These are phyloP conservation scores for Hygrophoropsis aurantiaca DNA, from an alignment of 768 basidiomycete species.

Conservation along the genomic window DNA sequence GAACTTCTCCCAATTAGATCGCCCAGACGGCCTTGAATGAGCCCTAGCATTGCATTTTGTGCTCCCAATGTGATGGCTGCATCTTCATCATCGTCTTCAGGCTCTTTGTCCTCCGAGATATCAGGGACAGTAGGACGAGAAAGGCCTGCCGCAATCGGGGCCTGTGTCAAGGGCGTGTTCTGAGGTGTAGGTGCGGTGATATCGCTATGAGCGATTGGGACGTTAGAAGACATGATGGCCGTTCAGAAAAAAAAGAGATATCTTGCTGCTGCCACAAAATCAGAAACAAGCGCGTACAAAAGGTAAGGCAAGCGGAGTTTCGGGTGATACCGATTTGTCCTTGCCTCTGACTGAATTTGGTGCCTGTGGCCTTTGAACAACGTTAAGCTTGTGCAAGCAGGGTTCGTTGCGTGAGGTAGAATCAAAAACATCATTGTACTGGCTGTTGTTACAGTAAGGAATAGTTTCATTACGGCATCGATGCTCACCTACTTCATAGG, in stretches of 20 bases:
- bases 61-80: conserved; percentile 38
- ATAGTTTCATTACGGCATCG: too few relatives aligned
- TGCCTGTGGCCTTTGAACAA: not conserved
- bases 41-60: conserved; percentile 70
- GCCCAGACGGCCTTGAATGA: conserved; percentile 88
- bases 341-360: not conserved
- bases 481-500: too few relatives aligned
- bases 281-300: conserved; percentile 21
- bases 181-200: conserved; percentile 90
- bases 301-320: conserved; percentile 33
- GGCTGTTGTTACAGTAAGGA: too few relatives aligned
- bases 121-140: conserved; percentile 89
- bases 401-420: too few relatives aligned
- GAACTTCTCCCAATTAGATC: conserved; percentile 87
- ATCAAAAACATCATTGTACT: too few relatives aligned
- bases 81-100: conserved; percentile 56
- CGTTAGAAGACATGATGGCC: conserved; percentile 62
- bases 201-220: conserved; percentile 60
- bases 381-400: too few relatives aligned
- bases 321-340: conserved; percentile 27
- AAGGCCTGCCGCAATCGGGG: conserved; percentile 75
- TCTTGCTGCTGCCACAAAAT: conserved; percentile 19
- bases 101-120: conserved; percentile 80
- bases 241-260: conserved; percentile 22
- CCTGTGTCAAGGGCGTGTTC: conserved; percentile 85